These are phyloP conservation scores for barrel medic (Medicago truncatula) DNA, from an alignment of 306 rosid genomes.

Conservation along the genomic window DNA sequence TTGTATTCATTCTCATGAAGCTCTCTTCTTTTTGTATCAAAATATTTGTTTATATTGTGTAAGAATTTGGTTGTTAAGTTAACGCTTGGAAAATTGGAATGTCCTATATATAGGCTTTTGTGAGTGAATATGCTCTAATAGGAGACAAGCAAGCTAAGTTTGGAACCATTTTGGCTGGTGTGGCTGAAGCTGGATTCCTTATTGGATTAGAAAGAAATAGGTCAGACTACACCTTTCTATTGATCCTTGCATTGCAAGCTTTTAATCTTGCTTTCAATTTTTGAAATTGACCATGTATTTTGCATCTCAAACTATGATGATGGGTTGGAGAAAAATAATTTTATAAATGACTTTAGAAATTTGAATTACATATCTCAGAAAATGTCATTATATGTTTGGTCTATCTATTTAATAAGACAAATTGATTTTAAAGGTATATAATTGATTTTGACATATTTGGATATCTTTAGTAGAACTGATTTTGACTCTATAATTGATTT, in stretches of 20 bases:
- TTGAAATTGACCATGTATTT: no score
- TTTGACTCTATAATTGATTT: no score
- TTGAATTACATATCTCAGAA: no score
- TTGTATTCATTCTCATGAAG: not conserved
- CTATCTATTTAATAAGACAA: no score
- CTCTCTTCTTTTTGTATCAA: not conserved
- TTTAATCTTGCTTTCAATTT: no score
- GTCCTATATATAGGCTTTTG: conserved; percentile 68
- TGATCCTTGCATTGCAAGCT: not conserved
- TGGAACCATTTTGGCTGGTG: conserved; percentile 76
- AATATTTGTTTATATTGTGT: not conserved
- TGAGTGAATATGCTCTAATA: conserved; percentile 85
- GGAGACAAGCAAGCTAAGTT: conserved; percentile 50
- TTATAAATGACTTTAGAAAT: no score
- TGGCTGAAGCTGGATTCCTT: conserved; percentile 85
- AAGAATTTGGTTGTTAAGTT: not conserved
- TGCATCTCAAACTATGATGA: no score
- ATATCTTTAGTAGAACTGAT: no score
- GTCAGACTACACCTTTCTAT: conserved; percentile 33
- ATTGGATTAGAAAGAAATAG: conserved; percentile 88
- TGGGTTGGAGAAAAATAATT: no score
- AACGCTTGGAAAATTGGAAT: conserved; percentile 2
- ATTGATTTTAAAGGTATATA: no score
- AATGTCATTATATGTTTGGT: no score
- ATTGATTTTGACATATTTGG: no score